phyloP scores from a whole-genome alignment of 805 yeast species.

The Candida hungchunana region DNA sequence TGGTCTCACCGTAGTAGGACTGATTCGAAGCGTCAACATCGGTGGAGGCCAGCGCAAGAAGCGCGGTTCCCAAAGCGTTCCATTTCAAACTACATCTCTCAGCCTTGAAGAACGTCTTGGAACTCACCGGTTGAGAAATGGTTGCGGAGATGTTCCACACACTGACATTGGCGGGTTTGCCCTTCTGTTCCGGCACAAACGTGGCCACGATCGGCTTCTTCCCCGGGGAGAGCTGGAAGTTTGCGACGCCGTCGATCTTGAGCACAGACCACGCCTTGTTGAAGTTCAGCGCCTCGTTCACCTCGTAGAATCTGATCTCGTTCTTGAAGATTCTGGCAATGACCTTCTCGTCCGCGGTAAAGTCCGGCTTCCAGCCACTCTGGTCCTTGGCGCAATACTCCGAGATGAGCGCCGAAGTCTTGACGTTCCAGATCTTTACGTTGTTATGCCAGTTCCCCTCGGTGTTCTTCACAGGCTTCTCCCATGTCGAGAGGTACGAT shows the following conservation, averaged over 20 bases:
- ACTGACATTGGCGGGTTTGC: slow-evolving; percentile 85
- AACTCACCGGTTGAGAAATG: slow-evolving; percentile 64
- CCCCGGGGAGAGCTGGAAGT: slow-evolving; percentile 79
- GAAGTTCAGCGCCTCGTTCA: slow-evolving; percentile 38
- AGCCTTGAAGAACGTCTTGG: slow-evolving; percentile 91
- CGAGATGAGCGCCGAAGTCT: slow-evolving; percentile 43
- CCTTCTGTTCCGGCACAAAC: slow-evolving; percentile 80
- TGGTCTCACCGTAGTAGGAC: slow-evolving; percentile 95
- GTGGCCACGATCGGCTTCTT: slow-evolving; percentile 85
- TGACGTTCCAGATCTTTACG: slow-evolving; percentile 68
- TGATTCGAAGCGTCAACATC: slow-evolving; percentile 93
- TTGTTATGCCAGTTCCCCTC: slow-evolving; percentile 78
- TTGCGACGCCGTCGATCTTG: slow-evolving; percentile 48
- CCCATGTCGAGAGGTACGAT: slow-evolving; percentile 80
- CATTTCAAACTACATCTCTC: slow-evolving; percentile 89
- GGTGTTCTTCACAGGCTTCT: slow-evolving; percentile 69
- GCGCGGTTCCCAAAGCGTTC: slow-evolving; percentile 93
- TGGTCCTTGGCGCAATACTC: slow-evolving; percentile 78
- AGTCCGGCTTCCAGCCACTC: slow-evolving; percentile 91
- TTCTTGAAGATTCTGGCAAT: slow-evolving; percentile 57
- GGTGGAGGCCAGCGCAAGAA: slow-evolving; percentile 88
- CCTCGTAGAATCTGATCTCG: slow-evolving; percentile 67
- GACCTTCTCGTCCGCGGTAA: slow-evolving; percentile 72
- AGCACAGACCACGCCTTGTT: slow-evolving; percentile 57
- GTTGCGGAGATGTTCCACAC: slow-evolving; percentile 69